These are phyloP conservation scores for Monosporozyma servazzii DNA, from an alignment of 805 yeast genomes.

Conservation along the genomic window DNA sequence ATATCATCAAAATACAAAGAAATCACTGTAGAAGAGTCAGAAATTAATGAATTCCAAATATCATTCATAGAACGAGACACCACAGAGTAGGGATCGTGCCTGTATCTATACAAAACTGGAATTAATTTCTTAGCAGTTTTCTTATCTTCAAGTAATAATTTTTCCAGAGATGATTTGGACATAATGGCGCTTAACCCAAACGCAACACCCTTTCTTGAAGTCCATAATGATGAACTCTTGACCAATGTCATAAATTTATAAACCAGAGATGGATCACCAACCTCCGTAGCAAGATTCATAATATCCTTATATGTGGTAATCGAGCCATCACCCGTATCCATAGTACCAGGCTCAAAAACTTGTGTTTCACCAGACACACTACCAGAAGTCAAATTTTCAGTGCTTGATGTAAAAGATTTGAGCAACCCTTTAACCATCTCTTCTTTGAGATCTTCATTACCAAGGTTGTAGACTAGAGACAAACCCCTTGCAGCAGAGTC, in stretches of 20 bases:
- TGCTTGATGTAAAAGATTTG: slow-evolving; percentile 57
- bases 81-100: slow-evolving; percentile 70
- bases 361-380: slow-evolving; percentile 70
- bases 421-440: slow-evolving; percentile 63
- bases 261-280: slow-evolving; percentile 90
- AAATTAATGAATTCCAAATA: slow-evolving; percentile 70
- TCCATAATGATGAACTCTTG: slow-evolving; percentile 80
- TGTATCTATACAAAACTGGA: slow-evolving; percentile 75
- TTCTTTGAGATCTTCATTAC: slow-evolving; percentile 58
- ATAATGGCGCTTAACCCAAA: slow-evolving; percentile 83
- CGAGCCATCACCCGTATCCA: slow-evolving; percentile 76
- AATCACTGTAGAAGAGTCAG: slow-evolving; percentile 46
- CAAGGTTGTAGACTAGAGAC: slow-evolving; percentile 70
- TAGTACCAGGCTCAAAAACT: slow-evolving; percentile 71
- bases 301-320: slow-evolving; percentile 89
- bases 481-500: slow-evolving; percentile 89
- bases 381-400: slow-evolving; percentile 46
- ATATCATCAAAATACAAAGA: slow-evolving; percentile 48
- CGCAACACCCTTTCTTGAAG: slow-evolving; percentile 87
- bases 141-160: slow-evolving; percentile 45
- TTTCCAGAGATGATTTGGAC: slow-evolving; percentile 66
- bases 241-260: slow-evolving; percentile 92
- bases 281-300: slow-evolving; percentile 79
- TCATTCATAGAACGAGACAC: slow-evolving; percentile 80
- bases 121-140: slow-evolving; percentile 51